These are phyloP conservation scores for Aquilaria agallochum DNA, from an alignment of 441 rosid species.

Conservation along the genomic window DNA sequence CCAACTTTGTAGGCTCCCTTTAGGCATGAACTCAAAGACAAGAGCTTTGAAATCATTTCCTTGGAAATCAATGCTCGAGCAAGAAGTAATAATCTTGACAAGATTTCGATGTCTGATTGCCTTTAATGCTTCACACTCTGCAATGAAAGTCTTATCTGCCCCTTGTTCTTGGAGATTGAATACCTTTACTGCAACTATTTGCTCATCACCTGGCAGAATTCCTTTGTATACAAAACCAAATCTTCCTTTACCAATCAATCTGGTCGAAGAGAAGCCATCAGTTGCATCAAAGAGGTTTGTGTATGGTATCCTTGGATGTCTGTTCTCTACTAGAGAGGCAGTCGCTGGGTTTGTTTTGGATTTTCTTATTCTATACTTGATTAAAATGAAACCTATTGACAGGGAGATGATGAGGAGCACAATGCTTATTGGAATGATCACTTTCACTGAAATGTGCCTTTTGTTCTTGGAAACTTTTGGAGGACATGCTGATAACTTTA, in stretches of 20 bases:
- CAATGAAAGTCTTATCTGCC: constrained; percentile 15
- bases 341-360: background rate
- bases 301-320: too few relatives aligned
- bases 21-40: constrained; percentile 15
- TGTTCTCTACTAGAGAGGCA: background rate
- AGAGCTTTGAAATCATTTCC: constrained; percentile 32
- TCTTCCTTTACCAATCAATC: background rate
- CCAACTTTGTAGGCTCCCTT: constrained; percentile 28
- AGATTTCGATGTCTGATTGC: constrained; percentile 31
- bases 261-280: background rate
- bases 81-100: constrained; percentile 24
- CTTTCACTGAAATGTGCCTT: too few relatives aligned
- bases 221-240: constrained; percentile 19
- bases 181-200: constrained; percentile 14
- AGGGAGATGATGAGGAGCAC: too few relatives aligned
- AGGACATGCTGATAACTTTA: background rate
- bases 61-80: constrained; percentile 24
- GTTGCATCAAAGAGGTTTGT: background rate
- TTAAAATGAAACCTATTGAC: too few relatives aligned
- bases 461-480: too few relatives aligned
- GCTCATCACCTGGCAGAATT: background rate
- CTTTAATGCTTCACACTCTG: constrained; percentile 29
- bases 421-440: too few relatives aligned
- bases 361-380: background rate
- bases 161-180: constrained; percentile 13